Evolutionary conservation across 257 asterid species (phyloP).

Genomic region (Linaria vulgaris): DNA sequence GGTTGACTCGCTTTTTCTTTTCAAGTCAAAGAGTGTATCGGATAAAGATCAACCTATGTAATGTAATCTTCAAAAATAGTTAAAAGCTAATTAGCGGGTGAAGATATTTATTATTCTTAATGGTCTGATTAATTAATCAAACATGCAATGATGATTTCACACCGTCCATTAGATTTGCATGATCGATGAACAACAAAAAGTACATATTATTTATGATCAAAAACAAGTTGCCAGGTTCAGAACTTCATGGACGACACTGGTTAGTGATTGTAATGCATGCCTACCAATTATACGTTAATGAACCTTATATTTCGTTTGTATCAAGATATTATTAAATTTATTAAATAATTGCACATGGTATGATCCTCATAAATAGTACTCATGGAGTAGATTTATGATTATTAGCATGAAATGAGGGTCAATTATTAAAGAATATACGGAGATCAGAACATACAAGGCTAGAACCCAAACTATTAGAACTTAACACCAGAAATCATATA

Average conservation of each 20-base stretch:
- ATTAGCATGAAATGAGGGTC: too few species aligned
- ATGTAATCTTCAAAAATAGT: not conserved
- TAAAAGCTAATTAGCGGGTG: not conserved
- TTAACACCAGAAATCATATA: too few species aligned
- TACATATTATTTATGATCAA: not conserved
- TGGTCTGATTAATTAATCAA: not conserved
- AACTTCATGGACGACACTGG: not conserved
- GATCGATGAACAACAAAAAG: not conserved
- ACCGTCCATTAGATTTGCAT: not conserved
- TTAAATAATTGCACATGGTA: too few species aligned
- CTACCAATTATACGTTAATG: not conserved
- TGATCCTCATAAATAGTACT: too few species aligned
- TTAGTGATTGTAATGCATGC: not conserved
- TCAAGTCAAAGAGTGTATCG: not conserved
- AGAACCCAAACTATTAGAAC: too few species aligned
- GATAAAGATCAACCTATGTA: not conserved
- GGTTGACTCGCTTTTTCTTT: conserved; percentile 4
- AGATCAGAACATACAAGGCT: too few species aligned
- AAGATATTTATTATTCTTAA: not conserved
- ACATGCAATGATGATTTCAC: not conserved
- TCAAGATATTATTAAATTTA: too few species aligned
- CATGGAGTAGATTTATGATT: too few species aligned
- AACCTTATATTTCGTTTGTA: not conserved
- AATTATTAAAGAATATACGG: too few species aligned
- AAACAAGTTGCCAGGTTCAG: not conserved